Conservation (phyloP, 73 alveolate genomes). For the Uronychia setigera region DNA sequence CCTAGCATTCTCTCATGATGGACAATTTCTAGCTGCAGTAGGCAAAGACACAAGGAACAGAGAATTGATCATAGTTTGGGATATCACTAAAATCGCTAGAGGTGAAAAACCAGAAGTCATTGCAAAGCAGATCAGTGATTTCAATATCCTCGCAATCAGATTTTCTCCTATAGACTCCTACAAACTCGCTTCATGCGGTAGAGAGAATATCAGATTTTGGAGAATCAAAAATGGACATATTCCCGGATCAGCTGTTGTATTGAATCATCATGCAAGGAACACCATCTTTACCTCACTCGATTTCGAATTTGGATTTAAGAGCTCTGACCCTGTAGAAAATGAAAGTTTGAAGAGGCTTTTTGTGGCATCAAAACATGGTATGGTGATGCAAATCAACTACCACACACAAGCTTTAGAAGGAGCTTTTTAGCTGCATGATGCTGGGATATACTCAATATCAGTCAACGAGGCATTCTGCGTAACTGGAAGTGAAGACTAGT, state of each 20-base stretch:
- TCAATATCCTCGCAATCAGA: constrained; percentile 77
- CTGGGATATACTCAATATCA: constrained; percentile 83
- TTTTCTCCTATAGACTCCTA: constrained; percentile 91
- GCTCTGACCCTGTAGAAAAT: constrained; percentile 56
- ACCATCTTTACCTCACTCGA: constrained; percentile 89
- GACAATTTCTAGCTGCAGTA: constrained; percentile 63
- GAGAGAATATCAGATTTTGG: constrained; percentile 97
- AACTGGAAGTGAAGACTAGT: constrained; percentile 94
- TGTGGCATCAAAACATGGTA: constrained; percentile 80
- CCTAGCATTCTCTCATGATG: constrained; percentile 74
- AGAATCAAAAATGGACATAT: constrained; percentile 90
- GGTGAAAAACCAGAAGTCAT: constrained; percentile 80
- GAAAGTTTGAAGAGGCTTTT: constrained; percentile 65
- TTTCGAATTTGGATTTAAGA: constrained; percentile 86
- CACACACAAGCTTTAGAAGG: constrained; percentile 80
- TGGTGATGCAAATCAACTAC: constrained; percentile 67
- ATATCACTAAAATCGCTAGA: constrained; percentile 74
- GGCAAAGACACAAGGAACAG: constrained; percentile 74
- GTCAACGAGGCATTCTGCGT: constrained; percentile 96
- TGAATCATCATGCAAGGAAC: constrained; percentile 95
- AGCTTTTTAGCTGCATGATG: constrained; percentile 85
- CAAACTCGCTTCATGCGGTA: constrained; percentile 90
- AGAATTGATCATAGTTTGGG: constrained; percentile 89
- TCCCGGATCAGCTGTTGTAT: constrained; percentile 91
- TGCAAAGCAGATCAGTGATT: constrained; percentile 83